Percentiles rank a stretch among this genome's conserved stretches.
Evolutionary conservation across 1,139 yeast genomes (phyloP).

Genomic region (Blastobotrys buckinghamii): DNA sequence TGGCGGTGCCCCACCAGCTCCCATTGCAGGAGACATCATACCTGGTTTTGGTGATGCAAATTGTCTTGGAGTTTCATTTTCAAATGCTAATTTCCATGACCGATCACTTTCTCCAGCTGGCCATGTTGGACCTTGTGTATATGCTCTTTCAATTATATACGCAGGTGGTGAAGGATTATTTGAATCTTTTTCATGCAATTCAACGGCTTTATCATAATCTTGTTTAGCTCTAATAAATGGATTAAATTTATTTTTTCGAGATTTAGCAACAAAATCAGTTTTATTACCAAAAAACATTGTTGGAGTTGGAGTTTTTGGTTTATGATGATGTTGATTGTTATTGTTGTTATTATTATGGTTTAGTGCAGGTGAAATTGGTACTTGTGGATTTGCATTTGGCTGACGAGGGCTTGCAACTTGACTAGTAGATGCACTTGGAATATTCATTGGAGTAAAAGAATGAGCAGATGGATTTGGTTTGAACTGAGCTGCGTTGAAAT

Average conservation of each 20-base stretch:
- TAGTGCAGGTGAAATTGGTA: neutral
- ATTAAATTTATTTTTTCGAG: conserved; percentile 46
- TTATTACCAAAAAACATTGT: conserved; percentile 43
- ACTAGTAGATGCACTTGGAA: neutral
- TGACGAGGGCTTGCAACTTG: conserved; percentile 2
- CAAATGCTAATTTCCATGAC: conserved; percentile 17
- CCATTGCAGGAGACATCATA: conserved; percentile 13
- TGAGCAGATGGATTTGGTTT: conserved; percentile 69
- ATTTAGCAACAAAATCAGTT: conserved; percentile 42
- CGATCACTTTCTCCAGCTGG: conserved; percentile 22
- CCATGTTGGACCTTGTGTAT: conserved; percentile 80
- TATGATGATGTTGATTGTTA: neutral
- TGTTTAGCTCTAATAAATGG: conserved; percentile 42
- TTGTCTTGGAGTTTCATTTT: conserved; percentile 13
- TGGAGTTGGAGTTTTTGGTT: conserved; percentile 11
- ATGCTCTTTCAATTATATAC: conserved; percentile 55
- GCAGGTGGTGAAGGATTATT: conserved; percentile 26
- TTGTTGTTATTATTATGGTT: neutral
- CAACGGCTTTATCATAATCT: conserved; percentile 29
- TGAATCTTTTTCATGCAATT: conserved; percentile 8
- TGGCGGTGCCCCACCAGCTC: conserved; percentile 1
- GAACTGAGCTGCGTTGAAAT: conserved; percentile 53
- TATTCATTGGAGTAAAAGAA: conserved; percentile 51
- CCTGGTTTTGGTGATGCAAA: conserved; percentile 16
- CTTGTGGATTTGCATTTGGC: neutral